phyloP scores from a whole-genome alignment of 164 flowering plant genomes.

The Taxillus chinensis region DNA sequence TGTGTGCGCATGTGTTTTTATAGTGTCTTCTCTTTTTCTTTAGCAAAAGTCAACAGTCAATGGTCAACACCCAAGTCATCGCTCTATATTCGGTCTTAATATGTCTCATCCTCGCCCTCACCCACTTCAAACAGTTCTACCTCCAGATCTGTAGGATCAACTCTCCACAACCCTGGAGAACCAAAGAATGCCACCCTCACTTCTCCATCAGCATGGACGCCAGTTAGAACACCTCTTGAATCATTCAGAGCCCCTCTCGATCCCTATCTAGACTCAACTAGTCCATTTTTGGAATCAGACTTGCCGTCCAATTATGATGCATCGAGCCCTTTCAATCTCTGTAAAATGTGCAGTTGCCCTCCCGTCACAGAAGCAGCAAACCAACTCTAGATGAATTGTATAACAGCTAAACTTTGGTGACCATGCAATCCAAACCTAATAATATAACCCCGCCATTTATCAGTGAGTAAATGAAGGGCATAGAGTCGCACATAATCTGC shows the following conservation, averaged over 20 bases:
- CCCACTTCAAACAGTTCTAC: slow-evolving; percentile 75
- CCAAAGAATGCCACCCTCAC: slow-evolving; percentile 69
- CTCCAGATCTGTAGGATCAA: slow-evolving; percentile 86
- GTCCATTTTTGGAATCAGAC: slow-evolving; percentile 61
- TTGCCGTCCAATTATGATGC: slow-evolving; percentile 73
- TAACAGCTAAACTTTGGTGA: slow-evolving; percentile 76
- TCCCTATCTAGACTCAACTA: slow-evolving; percentile 90
- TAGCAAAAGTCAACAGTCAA: no score
- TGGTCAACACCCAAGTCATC: no score
- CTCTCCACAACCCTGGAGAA: slow-evolving; percentile 69
- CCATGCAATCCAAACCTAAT: slow-evolving; percentile 93
- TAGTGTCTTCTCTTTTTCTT: no score
- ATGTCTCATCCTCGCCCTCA: slow-evolving; percentile 62
- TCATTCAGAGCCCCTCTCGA: slow-evolving; percentile 69
- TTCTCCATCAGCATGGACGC: slow-evolving; percentile 89
- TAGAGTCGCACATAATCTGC: no score
- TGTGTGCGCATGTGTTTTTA: no score
- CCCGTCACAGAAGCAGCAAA: slow-evolving; percentile 78
- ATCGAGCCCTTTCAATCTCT: slow-evolving; percentile 75
- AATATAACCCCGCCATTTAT: no score
- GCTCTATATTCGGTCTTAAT: neutral
- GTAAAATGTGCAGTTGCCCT: slow-evolving; percentile 54
- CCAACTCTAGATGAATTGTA: slow-evolving; percentile 74
- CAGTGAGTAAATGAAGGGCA: no score
- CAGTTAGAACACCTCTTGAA: slow-evolving; percentile 64